phyloP scores from a whole-genome alignment of 2,329 filamentous ascomycete species.

The Ascochyta rabiei region DNA sequence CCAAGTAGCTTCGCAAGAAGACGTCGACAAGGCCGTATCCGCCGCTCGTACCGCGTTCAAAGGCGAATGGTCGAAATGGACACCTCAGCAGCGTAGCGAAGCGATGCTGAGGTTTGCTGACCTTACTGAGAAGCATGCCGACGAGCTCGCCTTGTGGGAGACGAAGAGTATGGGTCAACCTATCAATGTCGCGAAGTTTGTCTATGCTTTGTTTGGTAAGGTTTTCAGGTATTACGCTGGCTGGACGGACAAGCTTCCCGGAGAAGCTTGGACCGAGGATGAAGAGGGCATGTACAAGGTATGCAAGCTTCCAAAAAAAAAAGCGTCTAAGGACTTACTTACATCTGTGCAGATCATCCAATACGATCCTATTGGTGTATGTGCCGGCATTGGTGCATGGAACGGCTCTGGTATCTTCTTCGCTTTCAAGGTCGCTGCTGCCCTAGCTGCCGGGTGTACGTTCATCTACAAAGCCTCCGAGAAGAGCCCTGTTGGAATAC shows the following conservation, averaged over 20 bases:
- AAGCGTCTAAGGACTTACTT: not conserved
- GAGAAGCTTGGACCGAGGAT: constrained; percentile 20
- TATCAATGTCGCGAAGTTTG: constrained; percentile 10
- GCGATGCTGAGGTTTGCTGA: constrained; percentile 35
- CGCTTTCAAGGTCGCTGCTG: constrained; percentile 39
- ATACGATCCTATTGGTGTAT: constrained; percentile 39
- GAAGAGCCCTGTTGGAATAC: constrained; percentile 32
- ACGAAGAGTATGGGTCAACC: constrained; percentile 27
- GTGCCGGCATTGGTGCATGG: constrained; percentile 41
- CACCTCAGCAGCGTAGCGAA: constrained; percentile 27
- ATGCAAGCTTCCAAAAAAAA: not conserved
- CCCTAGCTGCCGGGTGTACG: constrained; percentile 43
- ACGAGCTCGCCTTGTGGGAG: constrained; percentile 18
- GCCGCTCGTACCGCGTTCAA: constrained; percentile 33
- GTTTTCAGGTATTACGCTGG: constrained; percentile 32
- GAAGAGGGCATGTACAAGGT: constrained; percentile 14
- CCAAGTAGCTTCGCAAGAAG: constrained; percentile 27
- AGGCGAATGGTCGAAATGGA: constrained; percentile 29
- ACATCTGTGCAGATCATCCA: constrained; percentile 14
- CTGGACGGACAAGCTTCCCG: constrained; percentile 28
- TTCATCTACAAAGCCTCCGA: constrained; percentile 39
- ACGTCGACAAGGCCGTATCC: constrained; percentile 37
- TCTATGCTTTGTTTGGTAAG: constrained; percentile 13
- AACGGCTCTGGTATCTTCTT: constrained; percentile 28
- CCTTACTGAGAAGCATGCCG: constrained; percentile 26